Conservation (phyloP, 2,329 filamentous ascomycete species). For the Epichloe scottii region DNA sequence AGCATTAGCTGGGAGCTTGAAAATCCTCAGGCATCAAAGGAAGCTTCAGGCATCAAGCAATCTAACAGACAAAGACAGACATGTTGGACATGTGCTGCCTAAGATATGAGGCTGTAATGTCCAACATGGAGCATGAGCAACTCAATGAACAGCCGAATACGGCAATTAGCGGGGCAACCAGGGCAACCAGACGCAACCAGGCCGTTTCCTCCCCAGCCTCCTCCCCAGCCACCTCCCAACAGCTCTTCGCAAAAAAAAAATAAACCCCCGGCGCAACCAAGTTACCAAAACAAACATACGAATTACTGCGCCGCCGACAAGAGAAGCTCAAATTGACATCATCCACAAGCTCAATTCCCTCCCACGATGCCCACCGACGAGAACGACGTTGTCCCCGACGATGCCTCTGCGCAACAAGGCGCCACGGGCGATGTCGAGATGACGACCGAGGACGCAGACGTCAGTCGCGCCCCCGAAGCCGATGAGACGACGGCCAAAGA, state of each 20-base stretch:
- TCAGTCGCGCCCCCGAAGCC: constrained; percentile 10
- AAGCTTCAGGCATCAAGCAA: too few relatives aligned
- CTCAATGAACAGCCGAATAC: too few relatives aligned
- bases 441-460: constrained; percentile 18
- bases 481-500: constrained; percentile 16
- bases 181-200: too few relatives aligned
- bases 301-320: not conserved
- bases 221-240: not conserved
- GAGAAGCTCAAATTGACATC: not conserved
- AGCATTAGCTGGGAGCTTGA: too few relatives aligned
- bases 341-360: not conserved
- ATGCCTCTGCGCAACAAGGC: constrained; percentile 12
- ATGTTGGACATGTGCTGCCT: too few relatives aligned
- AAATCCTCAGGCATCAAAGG: too few relatives aligned
- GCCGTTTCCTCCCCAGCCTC: too few relatives aligned
- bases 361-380: not conserved
- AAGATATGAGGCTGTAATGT: too few relatives aligned
- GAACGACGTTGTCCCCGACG: constrained; percentile 8
- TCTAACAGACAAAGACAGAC: too few relatives aligned
- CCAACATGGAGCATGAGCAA: too few relatives aligned
- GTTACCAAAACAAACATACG: not conserved
- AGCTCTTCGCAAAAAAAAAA: not conserved
- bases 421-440: constrained; percentile 26
- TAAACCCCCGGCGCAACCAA: not conserved
- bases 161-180: too few relatives aligned